A percentile compares a stretch with the other conserved stretches of the same genome.
Conservation (phyloP, 805 yeast species). For the Teunomyces aglyptinius region DNA sequence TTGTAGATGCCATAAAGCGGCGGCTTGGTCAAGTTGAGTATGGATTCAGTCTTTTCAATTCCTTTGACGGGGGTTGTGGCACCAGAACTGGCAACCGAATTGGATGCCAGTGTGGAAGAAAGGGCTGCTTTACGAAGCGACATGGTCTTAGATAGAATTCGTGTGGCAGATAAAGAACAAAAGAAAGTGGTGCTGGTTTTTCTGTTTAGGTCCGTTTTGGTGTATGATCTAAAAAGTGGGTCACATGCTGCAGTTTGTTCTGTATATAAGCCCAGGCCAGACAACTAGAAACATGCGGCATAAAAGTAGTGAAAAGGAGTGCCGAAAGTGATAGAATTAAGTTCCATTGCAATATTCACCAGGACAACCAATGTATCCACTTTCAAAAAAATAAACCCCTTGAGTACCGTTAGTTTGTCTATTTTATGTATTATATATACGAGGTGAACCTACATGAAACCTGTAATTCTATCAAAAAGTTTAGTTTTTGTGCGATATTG, state of each 20-base stretch:
- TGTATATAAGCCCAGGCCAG: constrained; percentile 4
- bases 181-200: background rate
- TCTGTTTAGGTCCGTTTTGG: background rate
- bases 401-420: no score
- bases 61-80: constrained; percentile 17
- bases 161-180: background rate
- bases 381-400: no score
- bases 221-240: background rate
- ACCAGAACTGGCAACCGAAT: constrained; percentile 14
- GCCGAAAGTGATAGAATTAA: no score
- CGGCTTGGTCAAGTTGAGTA: constrained; percentile 49
- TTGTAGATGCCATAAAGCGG: constrained; percentile 51
- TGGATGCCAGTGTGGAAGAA: constrained; percentile 5
- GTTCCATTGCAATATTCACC: no score
- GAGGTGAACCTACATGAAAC: no score
- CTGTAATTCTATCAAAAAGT: background rate
- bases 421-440: no score
- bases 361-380: no score
- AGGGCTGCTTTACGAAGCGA: constrained; percentile 1
- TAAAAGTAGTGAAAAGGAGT: no score
- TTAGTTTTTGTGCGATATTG: background rate
- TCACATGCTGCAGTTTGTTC: background rate
- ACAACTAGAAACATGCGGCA: no score
- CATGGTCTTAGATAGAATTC: background rate
- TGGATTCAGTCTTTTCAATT: constrained; percentile 39